Base-by-base conservation (phyloP, 2,329 filamentous ascomycete genomes). In the Phaeosphaeria sp. region DNA sequence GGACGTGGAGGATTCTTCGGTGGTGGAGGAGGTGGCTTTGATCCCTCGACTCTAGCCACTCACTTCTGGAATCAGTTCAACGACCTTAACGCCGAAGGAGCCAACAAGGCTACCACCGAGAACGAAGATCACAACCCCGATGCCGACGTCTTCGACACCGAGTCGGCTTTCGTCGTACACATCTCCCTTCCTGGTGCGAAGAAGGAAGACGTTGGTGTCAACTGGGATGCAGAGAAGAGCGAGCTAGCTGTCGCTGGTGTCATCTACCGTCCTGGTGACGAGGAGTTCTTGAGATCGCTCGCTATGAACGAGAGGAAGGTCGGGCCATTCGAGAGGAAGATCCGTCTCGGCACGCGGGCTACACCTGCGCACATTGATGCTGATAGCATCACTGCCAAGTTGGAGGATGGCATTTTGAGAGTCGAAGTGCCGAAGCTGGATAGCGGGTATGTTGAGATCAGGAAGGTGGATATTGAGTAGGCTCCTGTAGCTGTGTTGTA, bases 391-490 rank as follows among this genome's bases (percentile, higher is more conserved):
- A 84, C 82, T 2, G 91, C 91, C 2, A 92, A 87, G 78, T 83
- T 96, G 78, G 89, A 92, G 75, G 90, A 95, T 72, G 92, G 92
- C 5, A 80, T 96, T 1, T 76, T 96, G 65, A 81, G 89, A 36
- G 83, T 96, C n/a, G 87, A 86, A n/a, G 86, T 96, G 1, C 91
- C 91, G 7, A 93, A 92, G 81, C 69, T 86, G 7, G 67, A 71
- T 21, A 87, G 87, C 64, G 87, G 87, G 81, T 89, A 87, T 65
- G 82, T 83, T 8, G 80, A 83, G 68, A 77, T 85, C 22, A 81
- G 79, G 69, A 83, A 83, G 74, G 80, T 84, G 18, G 81, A 83
- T 66, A 77, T 84, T 45, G 78, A 82, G 70, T 83, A 81, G 56
- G 18, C 36, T 42, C 2, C 3, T 51, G 27, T 18, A 25, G 21